phyloP scores from a whole-genome alignment of 2,329 filamentous ascomycete genomes.

The Beauveria pseudobassiana region DNA sequence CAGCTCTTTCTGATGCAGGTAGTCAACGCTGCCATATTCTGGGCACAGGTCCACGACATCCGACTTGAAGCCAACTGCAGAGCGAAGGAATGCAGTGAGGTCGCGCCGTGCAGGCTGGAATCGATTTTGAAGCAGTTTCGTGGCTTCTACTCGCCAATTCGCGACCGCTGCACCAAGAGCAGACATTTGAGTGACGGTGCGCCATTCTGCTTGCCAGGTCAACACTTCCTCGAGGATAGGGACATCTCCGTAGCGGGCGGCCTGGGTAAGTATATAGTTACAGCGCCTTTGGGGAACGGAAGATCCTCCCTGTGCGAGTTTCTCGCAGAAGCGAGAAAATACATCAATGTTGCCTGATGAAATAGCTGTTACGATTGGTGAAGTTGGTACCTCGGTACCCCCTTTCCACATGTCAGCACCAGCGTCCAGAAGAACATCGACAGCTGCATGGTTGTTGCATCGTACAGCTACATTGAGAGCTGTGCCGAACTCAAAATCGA shows the following conservation, averaged over 20 bases:
- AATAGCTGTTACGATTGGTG: background rate
- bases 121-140: constrained; percentile 1
- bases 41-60: background rate
- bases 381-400: background rate
- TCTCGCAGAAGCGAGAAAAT: background rate
- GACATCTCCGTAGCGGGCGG: background rate
- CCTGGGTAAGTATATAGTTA: background rate
- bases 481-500: background rate
- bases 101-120: background rate
- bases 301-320: background rate
- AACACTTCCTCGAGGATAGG: constrained; percentile 1
- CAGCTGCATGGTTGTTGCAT: constrained; percentile 1
- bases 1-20: constrained; percentile 3
- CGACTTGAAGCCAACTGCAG: background rate
- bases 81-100: background rate
- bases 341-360: background rate
- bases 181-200: background rate
- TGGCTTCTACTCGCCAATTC: background rate
- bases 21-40: constrained; percentile 1
- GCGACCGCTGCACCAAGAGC: background rate
- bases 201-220: constrained; percentile 2
- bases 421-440: constrained; percentile 5
- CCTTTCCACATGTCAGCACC: background rate
- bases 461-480: constrained; percentile 5
- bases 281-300: background rate